A percentile compares a stretch with the other conserved stretches of the same genome.
Evolutionary conservation across 805 yeast species (phyloP).

Genomic region (Saccharomycopsis javanensis): DNA sequence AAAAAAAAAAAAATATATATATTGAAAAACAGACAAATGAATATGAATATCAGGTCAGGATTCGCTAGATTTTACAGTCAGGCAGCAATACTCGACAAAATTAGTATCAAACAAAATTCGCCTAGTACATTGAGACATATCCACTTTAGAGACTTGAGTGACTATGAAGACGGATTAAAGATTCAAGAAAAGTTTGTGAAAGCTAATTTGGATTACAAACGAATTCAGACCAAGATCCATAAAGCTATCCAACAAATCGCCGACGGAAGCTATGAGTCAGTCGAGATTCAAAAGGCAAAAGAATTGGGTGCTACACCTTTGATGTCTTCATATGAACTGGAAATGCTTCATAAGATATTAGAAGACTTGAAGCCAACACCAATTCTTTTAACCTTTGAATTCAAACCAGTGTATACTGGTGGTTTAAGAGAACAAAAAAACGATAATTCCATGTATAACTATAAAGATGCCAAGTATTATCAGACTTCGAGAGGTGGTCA

Average conservation of each 20-base stretch:
- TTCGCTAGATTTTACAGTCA: too few relatives aligned
- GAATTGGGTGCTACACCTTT: slow-evolving; percentile 23
- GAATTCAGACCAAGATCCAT: slow-evolving; percentile 39
- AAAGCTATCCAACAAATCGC: slow-evolving; percentile 32
- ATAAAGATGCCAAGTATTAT: slow-evolving; percentile 48
- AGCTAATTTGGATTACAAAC: slow-evolving; percentile 49
- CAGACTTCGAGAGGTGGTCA: slow-evolving; percentile 91
- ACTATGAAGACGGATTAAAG: slow-evolving; percentile 40
- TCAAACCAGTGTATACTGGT: slow-evolving; percentile 80
- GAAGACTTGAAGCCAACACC: slow-evolving; percentile 47
- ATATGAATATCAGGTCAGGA: too few relatives aligned
- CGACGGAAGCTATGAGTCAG: slow-evolving; percentile 12
- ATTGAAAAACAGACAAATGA: too few relatives aligned
- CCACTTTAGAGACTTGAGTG: slow-evolving; percentile 17
- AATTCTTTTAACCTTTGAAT: slow-evolving; percentile 70
- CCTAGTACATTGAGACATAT: slow-evolving; percentile 11
- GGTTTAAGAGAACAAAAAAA: slow-evolving; percentile 71
- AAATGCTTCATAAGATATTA: slow-evolving; percentile 34
- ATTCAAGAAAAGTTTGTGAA: slow-evolving; percentile 49
- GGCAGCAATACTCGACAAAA: background rate
- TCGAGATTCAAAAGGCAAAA: background rate
- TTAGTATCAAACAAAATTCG: background rate
- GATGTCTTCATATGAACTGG: slow-evolving; percentile 39
- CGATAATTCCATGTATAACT: slow-evolving; percentile 28
- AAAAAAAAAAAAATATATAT: too few relatives aligned